Conservation (phyloP, 371 early-diverging fungal genomes). For the Mortierella sp. region DNA sequence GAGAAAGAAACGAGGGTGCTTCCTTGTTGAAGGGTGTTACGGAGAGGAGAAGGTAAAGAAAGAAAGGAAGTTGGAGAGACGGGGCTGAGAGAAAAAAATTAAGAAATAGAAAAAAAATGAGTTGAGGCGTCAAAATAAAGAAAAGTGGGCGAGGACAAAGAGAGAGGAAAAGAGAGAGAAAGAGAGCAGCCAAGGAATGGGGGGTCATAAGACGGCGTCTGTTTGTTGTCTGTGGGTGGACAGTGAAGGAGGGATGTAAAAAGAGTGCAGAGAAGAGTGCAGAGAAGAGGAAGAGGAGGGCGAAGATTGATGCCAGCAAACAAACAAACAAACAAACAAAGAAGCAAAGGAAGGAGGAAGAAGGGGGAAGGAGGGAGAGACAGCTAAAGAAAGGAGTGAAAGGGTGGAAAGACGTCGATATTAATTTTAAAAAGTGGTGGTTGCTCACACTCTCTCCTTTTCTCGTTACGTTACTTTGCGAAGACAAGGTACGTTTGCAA, state of each 20-base stretch:
- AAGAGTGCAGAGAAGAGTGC: not conserved
- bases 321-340: not conserved
- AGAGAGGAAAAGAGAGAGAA: not conserved
- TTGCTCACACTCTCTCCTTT: too few species aligned
- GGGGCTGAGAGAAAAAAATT: slow-evolving; percentile 7
- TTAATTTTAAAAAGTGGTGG: too few species aligned
- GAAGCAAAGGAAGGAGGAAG: not conserved
- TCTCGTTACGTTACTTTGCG: too few species aligned
- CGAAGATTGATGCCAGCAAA: not conserved
- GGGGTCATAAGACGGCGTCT: not conserved
- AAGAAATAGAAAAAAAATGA: not conserved
- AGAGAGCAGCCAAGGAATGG: not conserved
- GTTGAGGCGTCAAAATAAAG: not conserved
- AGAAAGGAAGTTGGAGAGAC: not conserved
- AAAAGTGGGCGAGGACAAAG: not conserved
- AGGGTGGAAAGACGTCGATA: too few species aligned
- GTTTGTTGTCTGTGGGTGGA: not conserved
- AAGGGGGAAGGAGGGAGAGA: not conserved
- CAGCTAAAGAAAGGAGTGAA: not conserved
- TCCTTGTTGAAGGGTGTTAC: not conserved
- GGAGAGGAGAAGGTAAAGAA: not conserved
- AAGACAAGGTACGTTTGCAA: too few species aligned
- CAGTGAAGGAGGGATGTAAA: not conserved
- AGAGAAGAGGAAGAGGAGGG: not conserved
- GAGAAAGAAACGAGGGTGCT: not conserved